Conservation (phyloP, 495 filamentous ascomycete species). For the Rhypophila decipiens region DNA sequence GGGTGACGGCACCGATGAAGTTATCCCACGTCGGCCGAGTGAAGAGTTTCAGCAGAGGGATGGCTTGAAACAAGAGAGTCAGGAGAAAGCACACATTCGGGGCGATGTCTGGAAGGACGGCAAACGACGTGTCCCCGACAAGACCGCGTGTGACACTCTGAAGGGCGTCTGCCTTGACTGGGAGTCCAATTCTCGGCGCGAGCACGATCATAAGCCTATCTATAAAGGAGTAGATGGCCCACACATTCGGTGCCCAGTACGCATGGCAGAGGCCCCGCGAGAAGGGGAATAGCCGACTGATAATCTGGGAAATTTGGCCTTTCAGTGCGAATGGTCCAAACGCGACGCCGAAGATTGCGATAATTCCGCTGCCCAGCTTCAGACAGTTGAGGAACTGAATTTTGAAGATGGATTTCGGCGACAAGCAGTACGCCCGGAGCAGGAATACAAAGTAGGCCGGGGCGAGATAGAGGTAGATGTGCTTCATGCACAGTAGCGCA, state of each 20-base stretch:
- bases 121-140: conserved; percentile 93
- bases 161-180: conserved; percentile 65
- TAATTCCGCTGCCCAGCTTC: conserved; percentile 71
- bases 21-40: conserved; percentile 72
- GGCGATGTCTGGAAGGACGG: conserved; percentile 80
- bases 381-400: conserved; percentile 70
- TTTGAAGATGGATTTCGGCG: conserved; percentile 65
- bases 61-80: conserved; percentile 76
- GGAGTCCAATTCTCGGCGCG: conserved; percentile 69
- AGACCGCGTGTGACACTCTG: conserved; percentile 87
- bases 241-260: conserved; percentile 97
- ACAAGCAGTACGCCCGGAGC: conserved; percentile 82
- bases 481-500: conserved; percentile 82
- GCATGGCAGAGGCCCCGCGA: conserved; percentile 90
- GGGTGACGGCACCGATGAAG: conserved; percentile 82
- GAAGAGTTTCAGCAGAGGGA: conserved; percentile 79
- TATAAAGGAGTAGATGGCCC: conserved; percentile 92
- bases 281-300: conserved; percentile 86
- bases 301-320: conserved; percentile 81
- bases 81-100: conserved; percentile 73
- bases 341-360: conserved; percentile 68
- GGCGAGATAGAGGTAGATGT: conserved; percentile 95
- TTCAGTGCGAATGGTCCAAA: conserved; percentile 85
- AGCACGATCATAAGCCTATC: conserved; percentile 79
- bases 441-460: conserved; percentile 94